Evolutionary conservation across 177 flowering plant genomes (phyloP), one percentile per base, ranked within the genome.

Genomic region (Telopea speciosissima): DNA sequence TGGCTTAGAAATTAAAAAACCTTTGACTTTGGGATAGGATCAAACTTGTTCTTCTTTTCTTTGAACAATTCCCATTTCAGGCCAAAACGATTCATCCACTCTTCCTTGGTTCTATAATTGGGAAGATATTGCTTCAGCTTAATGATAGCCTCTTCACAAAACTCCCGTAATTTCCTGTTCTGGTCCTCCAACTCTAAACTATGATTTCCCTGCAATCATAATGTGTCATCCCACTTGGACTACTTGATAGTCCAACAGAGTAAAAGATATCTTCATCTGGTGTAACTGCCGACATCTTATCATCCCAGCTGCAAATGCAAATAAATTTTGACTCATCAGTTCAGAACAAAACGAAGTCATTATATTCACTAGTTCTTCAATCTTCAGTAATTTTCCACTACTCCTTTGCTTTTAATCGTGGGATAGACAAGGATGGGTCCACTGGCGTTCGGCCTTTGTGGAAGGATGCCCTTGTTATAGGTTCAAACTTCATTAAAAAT

Each of bases 11-110:
- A 81, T 72, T 84, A 76, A 86, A 90, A 61, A 90, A 89, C 40
- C 69, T 72, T 71, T 88, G 97, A 1, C 97, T 90, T 0, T 92
- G 89, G 0, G 90, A 82, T 24, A 90, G 97, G 91, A 77, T 90
- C 97, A 69, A 87, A 91, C 77, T 31, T 63, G n/a, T 52, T 36
- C 79, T 91, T 91, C 70, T 80, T 83, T 24, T 79, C 74, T 49
- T 73, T 52, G 52, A 89, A 81, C 14, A 16, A 73, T 0, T 62
- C 66, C 97, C 97, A 91, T 79, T 88, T 89, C 0, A 60, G 10
- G 9, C 94, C 93, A 66, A 85, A 91, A 72, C 89, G 97, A 8
- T 74, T 74, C 62, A 68, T 74, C 97, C 97, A 91, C 11, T 83
- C 88, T 36, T 73, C 68, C 68, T 72, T 68, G n/a, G 80, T 81